phyloP scores from a whole-genome alignment of 352 stramenopile genomes.

The Aphanomyces astaci region DNA sequence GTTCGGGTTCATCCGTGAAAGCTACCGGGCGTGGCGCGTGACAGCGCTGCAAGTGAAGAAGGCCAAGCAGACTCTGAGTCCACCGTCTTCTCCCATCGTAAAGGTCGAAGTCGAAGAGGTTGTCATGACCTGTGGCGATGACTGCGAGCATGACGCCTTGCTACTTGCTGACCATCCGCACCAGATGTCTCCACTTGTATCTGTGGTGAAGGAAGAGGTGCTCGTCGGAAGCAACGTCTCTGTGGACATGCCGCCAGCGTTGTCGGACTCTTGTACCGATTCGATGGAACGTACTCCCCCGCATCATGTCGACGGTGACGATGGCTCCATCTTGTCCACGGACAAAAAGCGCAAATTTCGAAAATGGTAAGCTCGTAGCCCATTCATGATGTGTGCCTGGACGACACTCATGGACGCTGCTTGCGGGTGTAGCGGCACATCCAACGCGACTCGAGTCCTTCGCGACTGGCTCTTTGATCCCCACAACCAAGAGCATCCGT shows the following conservation, averaged over 20 bases:
- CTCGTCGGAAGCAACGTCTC: neutral
- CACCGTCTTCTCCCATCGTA: neutral
- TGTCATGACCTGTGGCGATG: neutral
- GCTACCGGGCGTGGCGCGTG: slow-evolving; percentile 17
- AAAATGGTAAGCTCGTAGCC: slow-evolving; percentile 24
- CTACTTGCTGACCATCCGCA: no score
- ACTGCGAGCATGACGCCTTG: neutral
- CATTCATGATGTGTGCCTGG: neutral
- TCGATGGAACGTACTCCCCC: no score
- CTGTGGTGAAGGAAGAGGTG: neutral
- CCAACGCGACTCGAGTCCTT: slow-evolving; percentile 17
- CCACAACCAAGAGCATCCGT: slow-evolving; percentile 23
- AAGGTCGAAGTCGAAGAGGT: neutral
- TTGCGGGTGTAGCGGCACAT: slow-evolving; percentile 6
- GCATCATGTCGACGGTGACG: no score
- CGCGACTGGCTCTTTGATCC: slow-evolving; percentile 23
- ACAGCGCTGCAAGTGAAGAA: slow-evolving; percentile 4
- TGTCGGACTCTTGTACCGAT: no score
- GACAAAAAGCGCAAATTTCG: slow-evolving; percentile 24
- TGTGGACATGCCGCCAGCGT: neutral
- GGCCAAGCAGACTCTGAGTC: neutral
- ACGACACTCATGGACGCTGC: neutral
- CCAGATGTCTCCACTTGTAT: no score
- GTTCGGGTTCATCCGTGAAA: slow-evolving; percentile 22
- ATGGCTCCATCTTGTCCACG: no score